phyloP scores from a whole-genome alignment of 108 stramenopile species.

The Nitzschia inconspicua region DNA sequence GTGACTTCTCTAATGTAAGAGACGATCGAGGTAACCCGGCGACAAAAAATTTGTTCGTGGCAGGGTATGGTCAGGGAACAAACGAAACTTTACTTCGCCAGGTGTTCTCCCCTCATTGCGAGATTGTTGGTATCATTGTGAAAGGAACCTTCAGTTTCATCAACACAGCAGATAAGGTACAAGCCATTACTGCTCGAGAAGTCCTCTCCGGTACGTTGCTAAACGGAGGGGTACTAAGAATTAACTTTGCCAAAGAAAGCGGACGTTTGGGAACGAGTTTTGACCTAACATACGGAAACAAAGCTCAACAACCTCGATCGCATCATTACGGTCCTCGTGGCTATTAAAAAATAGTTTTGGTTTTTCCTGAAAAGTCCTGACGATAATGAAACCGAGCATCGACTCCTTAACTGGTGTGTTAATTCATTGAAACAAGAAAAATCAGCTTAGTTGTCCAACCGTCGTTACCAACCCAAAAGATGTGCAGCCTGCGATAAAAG shows the following conservation, averaged over 20 bases:
- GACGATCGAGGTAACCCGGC: slow-evolving; percentile 88
- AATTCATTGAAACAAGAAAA: too few species aligned
- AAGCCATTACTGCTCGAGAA: slow-evolving; percentile 64
- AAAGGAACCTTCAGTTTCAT: slow-evolving; percentile 83
- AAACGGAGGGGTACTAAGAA: slow-evolving; percentile 75
- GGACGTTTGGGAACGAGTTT: slow-evolving; percentile 84
- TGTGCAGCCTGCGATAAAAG: too few species aligned
- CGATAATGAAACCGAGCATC: too few species aligned
- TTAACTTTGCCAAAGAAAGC: slow-evolving; percentile 88
- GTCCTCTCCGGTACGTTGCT: slow-evolving; percentile 55
- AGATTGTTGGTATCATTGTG: slow-evolving; percentile 64
- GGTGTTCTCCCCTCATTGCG: slow-evolving; percentile 53
- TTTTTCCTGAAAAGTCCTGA: too few species aligned
- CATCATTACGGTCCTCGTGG: too few species aligned
- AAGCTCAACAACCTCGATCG: not conserved
- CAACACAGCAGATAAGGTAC: slow-evolving; percentile 58
- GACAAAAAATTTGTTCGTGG: slow-evolving; percentile 85
- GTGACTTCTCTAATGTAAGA: slow-evolving; percentile 33
- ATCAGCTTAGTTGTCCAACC: too few species aligned
- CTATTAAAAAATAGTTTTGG: too few species aligned
- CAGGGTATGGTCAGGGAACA: slow-evolving; percentile 84
- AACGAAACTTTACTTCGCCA: slow-evolving; percentile 68
- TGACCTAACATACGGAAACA: slow-evolving; percentile 59
- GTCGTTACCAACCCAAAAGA: too few species aligned
- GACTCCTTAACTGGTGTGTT: too few species aligned